phyloP scores from a whole-genome alignment of 495 filamentous ascomycete genomes.

The Sordaria brevicollis region DNA sequence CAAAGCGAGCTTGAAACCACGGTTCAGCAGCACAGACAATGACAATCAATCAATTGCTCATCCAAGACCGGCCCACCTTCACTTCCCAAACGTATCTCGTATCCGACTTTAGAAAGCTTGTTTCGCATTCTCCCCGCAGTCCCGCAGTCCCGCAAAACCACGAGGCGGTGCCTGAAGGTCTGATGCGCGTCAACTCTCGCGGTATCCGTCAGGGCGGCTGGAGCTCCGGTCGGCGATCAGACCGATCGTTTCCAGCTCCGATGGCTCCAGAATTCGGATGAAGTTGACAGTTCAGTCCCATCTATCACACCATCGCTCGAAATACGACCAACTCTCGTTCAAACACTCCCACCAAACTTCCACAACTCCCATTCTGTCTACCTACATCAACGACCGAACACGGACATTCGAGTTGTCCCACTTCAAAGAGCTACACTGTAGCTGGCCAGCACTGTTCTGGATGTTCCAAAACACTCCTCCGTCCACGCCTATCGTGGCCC shows the following conservation, averaged over 20 bases:
- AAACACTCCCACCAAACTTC: background rate
- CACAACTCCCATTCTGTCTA: background rate
- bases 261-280: background rate
- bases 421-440: slow-evolving; percentile 13
- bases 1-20: background rate
- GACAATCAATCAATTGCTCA: background rate
- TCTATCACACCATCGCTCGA: background rate
- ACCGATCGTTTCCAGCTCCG: background rate
- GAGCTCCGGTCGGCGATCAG: background rate
- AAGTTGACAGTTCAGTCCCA: background rate
- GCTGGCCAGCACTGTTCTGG: slow-evolving; percentile 6
- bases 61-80: background rate
- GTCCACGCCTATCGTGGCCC: slow-evolving; percentile 14
- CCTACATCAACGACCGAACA: slow-evolving; percentile 1
- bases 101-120: background rate
- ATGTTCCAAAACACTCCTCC: slow-evolving; percentile 19
- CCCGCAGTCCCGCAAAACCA: background rate
- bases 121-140: background rate
- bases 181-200: background rate
- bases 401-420: slow-evolving; percentile 19
- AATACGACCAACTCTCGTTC: background rate
- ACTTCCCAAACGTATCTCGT: background rate
- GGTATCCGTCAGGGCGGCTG: background rate
- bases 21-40: background rate
- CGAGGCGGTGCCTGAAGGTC: background rate